phyloP scores from a whole-genome alignment of 176 grass and related monocot species.

The Ensete ventricosum region DNA sequence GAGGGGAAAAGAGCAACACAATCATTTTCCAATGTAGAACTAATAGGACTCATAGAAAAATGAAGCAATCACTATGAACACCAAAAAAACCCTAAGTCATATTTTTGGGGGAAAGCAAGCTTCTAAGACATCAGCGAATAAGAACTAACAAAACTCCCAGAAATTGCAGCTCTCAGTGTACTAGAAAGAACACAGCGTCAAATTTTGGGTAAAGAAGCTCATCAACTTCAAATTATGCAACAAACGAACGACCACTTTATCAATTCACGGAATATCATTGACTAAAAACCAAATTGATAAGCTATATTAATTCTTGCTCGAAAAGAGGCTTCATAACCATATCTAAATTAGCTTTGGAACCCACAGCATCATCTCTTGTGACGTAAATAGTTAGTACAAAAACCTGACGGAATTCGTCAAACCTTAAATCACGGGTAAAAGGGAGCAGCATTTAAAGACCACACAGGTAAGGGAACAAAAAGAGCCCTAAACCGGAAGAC shows the following conservation, averaged over 20 bases:
- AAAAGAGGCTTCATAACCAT: neutral
- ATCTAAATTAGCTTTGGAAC: neutral
- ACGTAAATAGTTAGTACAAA: neutral
- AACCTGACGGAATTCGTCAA: neutral
- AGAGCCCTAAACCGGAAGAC: neutral
- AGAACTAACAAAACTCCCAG: no score
- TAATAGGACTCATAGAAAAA: no score
- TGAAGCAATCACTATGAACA: no score
- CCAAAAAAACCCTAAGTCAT: no score
- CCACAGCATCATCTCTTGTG: neutral
- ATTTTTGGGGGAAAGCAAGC: no score
- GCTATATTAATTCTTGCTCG: no score
- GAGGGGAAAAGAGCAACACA: no score
- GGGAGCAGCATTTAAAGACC: neutral
- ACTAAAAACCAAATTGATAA: neutral
- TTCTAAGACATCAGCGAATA: no score
- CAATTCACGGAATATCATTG: neutral
- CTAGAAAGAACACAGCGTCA: neutral
- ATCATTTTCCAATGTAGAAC: no score
- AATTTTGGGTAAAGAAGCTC: neutral
- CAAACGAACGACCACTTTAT: neutral
- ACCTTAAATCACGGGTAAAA: neutral
- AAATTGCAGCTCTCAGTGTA: neutral
- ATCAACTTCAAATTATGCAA: no score
- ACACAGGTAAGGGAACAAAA: neutral